Evolutionary conservation across 345 rosid genomes (phyloP), one percentile per base, ranked within the genome.

Genomic region (Citrus maxima): DNA sequence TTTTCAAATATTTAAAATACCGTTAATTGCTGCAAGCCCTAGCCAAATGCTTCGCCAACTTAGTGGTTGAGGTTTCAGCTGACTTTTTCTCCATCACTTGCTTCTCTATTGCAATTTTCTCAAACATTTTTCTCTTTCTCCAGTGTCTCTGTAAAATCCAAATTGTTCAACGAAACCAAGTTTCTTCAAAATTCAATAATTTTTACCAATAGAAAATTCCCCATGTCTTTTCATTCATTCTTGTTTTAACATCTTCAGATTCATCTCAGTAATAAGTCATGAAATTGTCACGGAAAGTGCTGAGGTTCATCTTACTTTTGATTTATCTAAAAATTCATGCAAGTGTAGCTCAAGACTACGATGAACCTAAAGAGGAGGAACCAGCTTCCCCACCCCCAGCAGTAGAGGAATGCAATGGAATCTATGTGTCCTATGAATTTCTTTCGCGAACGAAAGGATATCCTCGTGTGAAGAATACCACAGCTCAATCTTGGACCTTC

Each of bases 401-500:
- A 1, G 37, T 58, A 58, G 83, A 80, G 0, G 22, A 10, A 5
- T 86, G 91, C 67, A 85, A 85, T 16, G 88, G 91, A 5, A 61
- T 88, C 5, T 88, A 58, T 75, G 61, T 86, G 1, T 55, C 79
- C 34, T 88, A 83, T 46, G 34, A 76, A 21, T 86, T 86, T 77
- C 79, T 68, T 7, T 77, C 82, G 0, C 51, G 88, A 4, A 72
- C 37, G 3, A 85, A 80, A 72, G 83, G 76, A 30, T 88, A 9
- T 51, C 91, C 89, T 0, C 79, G 62, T 49, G 37, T 83, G 37
- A 88, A 83, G 85, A 88, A 83, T 35, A 74, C 46, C 56, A 25
- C 85, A 10, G 86, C 91, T 12, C 88, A 88, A 64, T 77, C 91
- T 0, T 88, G 91, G 91, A 79, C 87, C 4, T 91, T 91, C 74